Conservation (phyloP, 768 basidiomycete species). For the Crassisporium funariophilum region DNA sequence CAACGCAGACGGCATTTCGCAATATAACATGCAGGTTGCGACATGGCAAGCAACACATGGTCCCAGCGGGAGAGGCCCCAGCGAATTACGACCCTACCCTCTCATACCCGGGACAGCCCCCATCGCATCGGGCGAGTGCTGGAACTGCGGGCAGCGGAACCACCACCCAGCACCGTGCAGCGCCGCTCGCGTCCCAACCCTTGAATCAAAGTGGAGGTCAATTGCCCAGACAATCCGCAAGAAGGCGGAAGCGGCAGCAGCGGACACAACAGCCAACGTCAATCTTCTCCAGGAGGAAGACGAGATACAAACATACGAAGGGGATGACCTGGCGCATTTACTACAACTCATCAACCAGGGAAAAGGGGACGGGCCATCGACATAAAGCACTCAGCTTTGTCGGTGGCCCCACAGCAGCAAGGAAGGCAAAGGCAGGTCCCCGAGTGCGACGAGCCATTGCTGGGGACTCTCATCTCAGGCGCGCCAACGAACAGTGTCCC, state of each 20-base stretch:
- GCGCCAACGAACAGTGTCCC: not conserved
- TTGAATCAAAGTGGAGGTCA: conserved; percentile 19
- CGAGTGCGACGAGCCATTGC: not conserved
- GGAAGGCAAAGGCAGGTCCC: conserved; percentile 8
- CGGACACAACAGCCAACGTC: not conserved
- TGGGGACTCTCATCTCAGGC: conserved; percentile 10
- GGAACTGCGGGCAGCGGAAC: conserved; percentile 19
- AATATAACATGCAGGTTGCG: conserved; percentile 14
- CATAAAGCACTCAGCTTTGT: conserved; percentile 10
- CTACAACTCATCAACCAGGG: conserved; percentile 10
- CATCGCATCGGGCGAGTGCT: conserved; percentile 20
- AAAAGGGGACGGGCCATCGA: conserved; percentile 24
- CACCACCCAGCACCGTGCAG: conserved; percentile 10
- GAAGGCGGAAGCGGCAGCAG: not conserved
- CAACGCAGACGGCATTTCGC: conserved; percentile 15
- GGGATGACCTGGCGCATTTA: not conserved
- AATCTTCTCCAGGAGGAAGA: conserved; percentile 1
- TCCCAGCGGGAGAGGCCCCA: not conserved
- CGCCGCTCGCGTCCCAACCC: conserved; percentile 4
- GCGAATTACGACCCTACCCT: conserved; percentile 20
- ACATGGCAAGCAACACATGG: conserved; percentile 4
- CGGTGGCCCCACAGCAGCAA: conserved; percentile 12
- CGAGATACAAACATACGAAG: not conserved
- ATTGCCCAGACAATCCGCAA: conserved; percentile 13
- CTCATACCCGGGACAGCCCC: conserved; percentile 22